Percentiles rank a stretch among this genome's conserved stretches.
These are phyloP conservation scores for Chrysoporthe austroafricana DNA, from an alignment of 2,329 filamentous ascomycete genomes.

Conservation along the genomic window DNA sequence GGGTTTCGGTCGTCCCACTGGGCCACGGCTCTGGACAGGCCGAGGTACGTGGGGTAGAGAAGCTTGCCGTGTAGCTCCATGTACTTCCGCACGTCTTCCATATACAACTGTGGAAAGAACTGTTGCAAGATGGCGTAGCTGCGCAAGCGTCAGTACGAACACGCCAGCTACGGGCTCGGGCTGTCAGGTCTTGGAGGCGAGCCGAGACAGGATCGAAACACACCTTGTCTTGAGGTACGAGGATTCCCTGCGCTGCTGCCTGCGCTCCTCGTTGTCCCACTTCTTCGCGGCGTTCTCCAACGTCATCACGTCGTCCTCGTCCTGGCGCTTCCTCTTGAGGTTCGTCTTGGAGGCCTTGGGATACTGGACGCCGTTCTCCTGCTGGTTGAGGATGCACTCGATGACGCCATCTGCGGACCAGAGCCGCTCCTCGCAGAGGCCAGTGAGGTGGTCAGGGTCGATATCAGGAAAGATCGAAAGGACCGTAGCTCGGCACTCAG, in stretches of 20 bases:
- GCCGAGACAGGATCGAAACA: neutral
- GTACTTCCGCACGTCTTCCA: slow-evolving; percentile 33
- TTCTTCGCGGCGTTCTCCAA: slow-evolving; percentile 28
- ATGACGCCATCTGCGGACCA: slow-evolving; percentile 41
- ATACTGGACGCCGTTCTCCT: slow-evolving; percentile 45
- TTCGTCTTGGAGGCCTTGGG: slow-evolving; percentile 35
- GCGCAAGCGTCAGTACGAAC: slow-evolving; percentile 1
- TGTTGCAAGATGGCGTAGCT: slow-evolving; percentile 39
- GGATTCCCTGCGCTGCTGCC: slow-evolving; percentile 18
- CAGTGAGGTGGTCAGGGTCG: slow-evolving; percentile 43
- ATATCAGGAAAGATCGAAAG: slow-evolving; percentile 51
- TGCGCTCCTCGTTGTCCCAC: slow-evolving; percentile 33
- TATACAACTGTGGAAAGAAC: slow-evolving; percentile 41
- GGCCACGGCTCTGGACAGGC: slow-evolving; percentile 36
- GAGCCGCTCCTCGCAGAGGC: slow-evolving; percentile 33
- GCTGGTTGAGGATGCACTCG: slow-evolving; percentile 44
- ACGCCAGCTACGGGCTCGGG: neutral
- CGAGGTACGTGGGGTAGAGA: slow-evolving; percentile 42
- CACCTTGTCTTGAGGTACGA: slow-evolving; percentile 30
- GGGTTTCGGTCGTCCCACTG: slow-evolving; percentile 29
- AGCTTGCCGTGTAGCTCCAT: slow-evolving; percentile 33
- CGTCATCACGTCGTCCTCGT: slow-evolving; percentile 29
- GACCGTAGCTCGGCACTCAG: slow-evolving; percentile 37
- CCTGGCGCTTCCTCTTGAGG: slow-evolving; percentile 48
- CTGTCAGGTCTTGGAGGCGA: neutral